phyloP scores from a whole-genome alignment of 2,329 filamentous ascomycete genomes.

The Fusarium zealandicum region DNA sequence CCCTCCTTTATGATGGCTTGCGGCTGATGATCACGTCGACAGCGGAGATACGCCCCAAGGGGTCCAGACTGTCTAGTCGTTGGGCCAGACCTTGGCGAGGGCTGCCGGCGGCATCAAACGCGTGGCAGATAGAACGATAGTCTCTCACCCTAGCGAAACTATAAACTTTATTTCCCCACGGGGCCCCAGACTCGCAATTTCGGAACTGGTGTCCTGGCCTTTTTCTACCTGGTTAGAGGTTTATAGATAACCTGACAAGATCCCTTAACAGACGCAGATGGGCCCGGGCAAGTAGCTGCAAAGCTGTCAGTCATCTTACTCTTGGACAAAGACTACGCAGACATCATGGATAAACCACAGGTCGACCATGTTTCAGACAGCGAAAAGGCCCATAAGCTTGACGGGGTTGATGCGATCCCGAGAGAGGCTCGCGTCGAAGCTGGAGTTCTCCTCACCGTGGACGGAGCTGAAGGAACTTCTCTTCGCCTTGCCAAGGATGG shows the following conservation, averaged over 20 bases:
- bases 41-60: too few relatives aligned
- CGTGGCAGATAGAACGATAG: too few relatives aligned
- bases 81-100: too few relatives aligned
- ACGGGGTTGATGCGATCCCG: conserved; percentile 10
- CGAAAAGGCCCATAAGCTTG: conserved; percentile 7
- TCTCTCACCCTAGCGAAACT: too few relatives aligned
- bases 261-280: too few relatives aligned
- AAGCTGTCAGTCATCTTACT: too few relatives aligned
- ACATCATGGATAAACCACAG: conserved; percentile 27
- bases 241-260: too few relatives aligned
- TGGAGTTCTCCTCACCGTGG: conserved; percentile 19
- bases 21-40: too few relatives aligned
- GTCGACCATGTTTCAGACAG: conserved; percentile 26
- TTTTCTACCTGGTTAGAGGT: background rate
- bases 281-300: too few relatives aligned
- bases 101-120: too few relatives aligned
- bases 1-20: too few relatives aligned
- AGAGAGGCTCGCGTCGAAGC: conserved; percentile 25
- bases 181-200: conserved; percentile 30
- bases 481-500: conserved; percentile 29
- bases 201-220: conserved; percentile 7
- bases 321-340: background rate
- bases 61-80: too few relatives aligned
- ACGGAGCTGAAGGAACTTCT: conserved; percentile 3
- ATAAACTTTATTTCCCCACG: conserved; percentile 12